Conservation (phyloP, 768 basidiomycete species). For the Russula emetica region DNA sequence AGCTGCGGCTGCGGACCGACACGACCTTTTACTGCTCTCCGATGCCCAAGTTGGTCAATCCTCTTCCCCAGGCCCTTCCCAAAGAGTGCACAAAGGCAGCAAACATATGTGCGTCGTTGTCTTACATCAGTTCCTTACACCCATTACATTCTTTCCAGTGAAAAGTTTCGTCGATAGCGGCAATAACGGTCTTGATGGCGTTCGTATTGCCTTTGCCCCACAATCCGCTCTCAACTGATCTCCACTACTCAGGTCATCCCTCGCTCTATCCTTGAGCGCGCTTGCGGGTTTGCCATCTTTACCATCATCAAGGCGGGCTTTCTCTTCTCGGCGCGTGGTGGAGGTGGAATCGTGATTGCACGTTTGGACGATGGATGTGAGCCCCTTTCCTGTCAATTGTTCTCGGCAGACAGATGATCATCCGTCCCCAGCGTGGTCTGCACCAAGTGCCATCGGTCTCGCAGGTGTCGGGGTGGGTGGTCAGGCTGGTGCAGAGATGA, state of each 20-base stretch:
- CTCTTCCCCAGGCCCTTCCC: slow-evolving; percentile 55
- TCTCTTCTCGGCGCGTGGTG: slow-evolving; percentile 71
- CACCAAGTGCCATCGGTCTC: slow-evolving; percentile 91
- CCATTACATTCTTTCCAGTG: slow-evolving; percentile 44
- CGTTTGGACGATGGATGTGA: slow-evolving; percentile 73
- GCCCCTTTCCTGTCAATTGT: slow-evolving; percentile 33
- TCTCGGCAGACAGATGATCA: neutral
- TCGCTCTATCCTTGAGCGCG: slow-evolving; percentile 49
- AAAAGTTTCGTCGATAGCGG: slow-evolving; percentile 75
- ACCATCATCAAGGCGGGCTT: slow-evolving; percentile 74
- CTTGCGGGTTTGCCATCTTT: slow-evolving; percentile 84
- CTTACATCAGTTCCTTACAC: neutral
- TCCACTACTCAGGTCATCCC: slow-evolving; percentile 46
- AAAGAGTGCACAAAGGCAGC: slow-evolving; percentile 87
- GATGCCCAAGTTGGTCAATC: slow-evolving; percentile 42
- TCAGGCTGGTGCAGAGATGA: slow-evolving; percentile 80
- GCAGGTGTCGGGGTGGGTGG: slow-evolving; percentile 87
- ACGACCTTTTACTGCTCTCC: neutral
- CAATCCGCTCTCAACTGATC: neutral
- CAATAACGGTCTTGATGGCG: slow-evolving; percentile 83
- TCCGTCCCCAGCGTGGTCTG: slow-evolving; percentile 68
- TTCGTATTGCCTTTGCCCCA: slow-evolving; percentile 32
- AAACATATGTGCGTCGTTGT: slow-evolving; percentile 66
- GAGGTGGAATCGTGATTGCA: slow-evolving; percentile 86
- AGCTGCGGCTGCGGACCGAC: neutral